phyloP scores from a whole-genome alignment of 805 yeast genomes.

The Candida jianshihensis region DNA sequence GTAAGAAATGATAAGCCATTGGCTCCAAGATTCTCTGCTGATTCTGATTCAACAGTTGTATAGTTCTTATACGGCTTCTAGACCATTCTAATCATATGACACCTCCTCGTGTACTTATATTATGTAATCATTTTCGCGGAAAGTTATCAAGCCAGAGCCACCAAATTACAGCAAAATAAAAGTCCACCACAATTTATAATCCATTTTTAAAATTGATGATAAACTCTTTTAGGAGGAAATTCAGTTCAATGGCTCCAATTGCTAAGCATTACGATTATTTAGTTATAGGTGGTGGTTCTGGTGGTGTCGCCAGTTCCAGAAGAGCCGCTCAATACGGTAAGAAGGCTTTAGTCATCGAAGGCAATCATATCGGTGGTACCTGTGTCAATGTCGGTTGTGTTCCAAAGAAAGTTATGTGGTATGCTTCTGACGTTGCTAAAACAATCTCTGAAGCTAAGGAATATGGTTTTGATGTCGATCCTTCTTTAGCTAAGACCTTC shows the following conservation, averaged over 20 bases:
- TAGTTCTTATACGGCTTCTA: no score
- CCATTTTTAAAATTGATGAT: no score
- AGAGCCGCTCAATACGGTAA: constrained; percentile 95
- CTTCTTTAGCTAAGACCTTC: constrained; percentile 51
- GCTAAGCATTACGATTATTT: constrained; percentile 72
- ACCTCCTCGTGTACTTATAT: no score
- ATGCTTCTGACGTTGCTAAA: constrained; percentile 84
- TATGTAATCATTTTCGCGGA: no score
- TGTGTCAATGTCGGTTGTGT: constrained; percentile 99
- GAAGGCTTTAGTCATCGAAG: constrained; percentile 75
- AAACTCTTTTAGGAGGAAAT: constrained; percentile 9
- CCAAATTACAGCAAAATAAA: neutral
- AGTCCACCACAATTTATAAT: neutral
- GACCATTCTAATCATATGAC: no score
- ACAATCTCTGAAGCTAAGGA: constrained; percentile 68
- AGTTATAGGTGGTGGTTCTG: constrained; percentile 98
- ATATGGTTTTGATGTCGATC: constrained; percentile 69
- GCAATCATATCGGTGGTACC: constrained; percentile 87
- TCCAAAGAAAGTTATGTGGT: constrained; percentile 99
- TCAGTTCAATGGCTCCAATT: constrained; percentile 47
- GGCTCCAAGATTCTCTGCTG: no score
- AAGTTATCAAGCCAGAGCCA: no score
- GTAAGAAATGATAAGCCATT: no score
- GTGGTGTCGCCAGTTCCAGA: constrained; percentile 98
- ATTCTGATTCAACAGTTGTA: neutral